Evolutionary conservation across 169 alveolate species (phyloP), one percentile per base, ranked within the genome.

Genomic region (Babesia sp.): DNA sequence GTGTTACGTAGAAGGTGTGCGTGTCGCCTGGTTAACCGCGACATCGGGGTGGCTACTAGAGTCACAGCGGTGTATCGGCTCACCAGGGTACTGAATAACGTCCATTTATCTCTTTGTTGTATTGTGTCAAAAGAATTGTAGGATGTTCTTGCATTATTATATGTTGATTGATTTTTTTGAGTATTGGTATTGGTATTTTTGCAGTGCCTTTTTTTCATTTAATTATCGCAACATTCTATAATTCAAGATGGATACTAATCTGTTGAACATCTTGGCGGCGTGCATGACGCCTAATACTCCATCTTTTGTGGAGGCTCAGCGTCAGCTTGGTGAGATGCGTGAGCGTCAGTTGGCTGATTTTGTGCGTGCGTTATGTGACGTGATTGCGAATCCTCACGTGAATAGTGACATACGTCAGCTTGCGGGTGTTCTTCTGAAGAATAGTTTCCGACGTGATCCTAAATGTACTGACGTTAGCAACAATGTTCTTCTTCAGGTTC

Each of bases 371-470:
- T 71, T 90, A 46, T 81, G 87, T 42, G 86, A 84, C 41, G 92
- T 83, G 44, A 85, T 90, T 63, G 83, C 86, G 51, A 85, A 85
- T 79, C 80, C 78, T 20, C 87, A 76, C 28, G 90, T 83, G 41
- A 83, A 83, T 41, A 80, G 85, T n/a, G 88, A 82, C 33, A 42
- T 85, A 33, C 76, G 96, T 31, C 95, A 92, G 73, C 67, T 92
- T 68, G 96, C 96, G 7, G 96, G 96, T 7, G 66, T 92, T 20
- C 61, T 92, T 60, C 64, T 92, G 57, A 92, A 92, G 71, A 92
- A 92, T 75, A 84, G 93, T 14, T 90, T 92, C 78, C 86, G 90
- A 36, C 75, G 91, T 1, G 90, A 89, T 54, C 90, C 78, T 36
- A 86, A 87, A 48, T 89, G 76, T 70, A 85, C 81, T 58, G 96